These are phyloP conservation scores for Boletellus deceptivus DNA, from an alignment of 1,284 basidiomycete species.

Conservation along the genomic window DNA sequence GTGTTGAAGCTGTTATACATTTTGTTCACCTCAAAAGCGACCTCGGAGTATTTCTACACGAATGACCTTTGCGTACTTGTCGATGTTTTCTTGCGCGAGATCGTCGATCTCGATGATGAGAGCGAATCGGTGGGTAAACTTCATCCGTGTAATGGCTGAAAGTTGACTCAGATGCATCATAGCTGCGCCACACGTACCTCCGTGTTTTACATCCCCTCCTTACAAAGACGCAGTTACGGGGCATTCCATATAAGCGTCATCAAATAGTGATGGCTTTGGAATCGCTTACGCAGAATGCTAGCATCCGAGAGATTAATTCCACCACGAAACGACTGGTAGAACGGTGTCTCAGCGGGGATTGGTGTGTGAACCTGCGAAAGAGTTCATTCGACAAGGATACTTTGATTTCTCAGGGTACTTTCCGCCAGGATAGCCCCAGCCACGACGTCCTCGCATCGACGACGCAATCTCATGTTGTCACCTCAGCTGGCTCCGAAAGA, in stretches of 20 bases:
- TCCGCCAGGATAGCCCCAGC: slow-evolving; percentile 40
- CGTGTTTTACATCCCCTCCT: slow-evolving; percentile 94
- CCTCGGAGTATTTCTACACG: slow-evolving; percentile 96
- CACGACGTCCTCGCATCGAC: slow-evolving; percentile 42
- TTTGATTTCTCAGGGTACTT: slow-evolving; percentile 26
- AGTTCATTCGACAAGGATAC: slow-evolving; percentile 31
- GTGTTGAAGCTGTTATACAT: slow-evolving; percentile 95
- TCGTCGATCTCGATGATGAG: slow-evolving; percentile 90
- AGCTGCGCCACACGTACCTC: slow-evolving; percentile 96
- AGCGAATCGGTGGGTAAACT: slow-evolving; percentile 76
- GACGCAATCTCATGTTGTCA: slow-evolving; percentile 24
- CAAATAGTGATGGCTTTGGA: slow-evolving; percentile 87
- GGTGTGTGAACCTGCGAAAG: slow-evolving; percentile 72
- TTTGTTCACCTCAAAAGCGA: slow-evolving; percentile 91
- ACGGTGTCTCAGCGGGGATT: slow-evolving; percentile 83
- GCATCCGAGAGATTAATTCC: slow-evolving; percentile 78
- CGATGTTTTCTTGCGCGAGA: slow-evolving; percentile 93
- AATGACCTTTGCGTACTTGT: slow-evolving; percentile 96
- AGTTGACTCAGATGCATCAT: slow-evolving; percentile 4
- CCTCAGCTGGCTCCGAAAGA: slow-evolving; percentile 34
- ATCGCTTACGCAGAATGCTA: slow-evolving; percentile 69
- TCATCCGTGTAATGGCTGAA: not conserved
- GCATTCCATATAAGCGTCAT: slow-evolving; percentile 85
- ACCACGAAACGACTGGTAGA: slow-evolving; percentile 93
- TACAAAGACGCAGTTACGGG: slow-evolving; percentile 89